A percentile compares a stretch with the other conserved stretches of the same genome.
phyloP scores from a whole-genome alignment of 495 filamentous ascomycete species.

The Hypoxylon fuscum region DNA sequence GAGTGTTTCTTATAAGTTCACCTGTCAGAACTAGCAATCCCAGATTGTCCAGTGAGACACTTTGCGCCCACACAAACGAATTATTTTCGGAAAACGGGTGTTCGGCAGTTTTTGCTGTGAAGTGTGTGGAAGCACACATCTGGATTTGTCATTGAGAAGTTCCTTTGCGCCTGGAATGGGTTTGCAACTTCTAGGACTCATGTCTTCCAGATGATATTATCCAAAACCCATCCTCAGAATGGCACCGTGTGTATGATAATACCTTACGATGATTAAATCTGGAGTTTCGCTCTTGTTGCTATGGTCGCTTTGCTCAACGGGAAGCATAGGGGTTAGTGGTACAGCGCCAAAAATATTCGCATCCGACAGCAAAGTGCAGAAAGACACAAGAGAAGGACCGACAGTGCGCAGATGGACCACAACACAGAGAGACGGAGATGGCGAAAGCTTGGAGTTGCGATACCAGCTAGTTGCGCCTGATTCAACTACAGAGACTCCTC shows the following conservation, averaged over 20 bases:
- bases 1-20: conserved; percentile 1
- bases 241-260: conserved; percentile 22
- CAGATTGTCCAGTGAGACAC: not conserved
- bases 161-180: not conserved
- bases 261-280: conserved; percentile 25
- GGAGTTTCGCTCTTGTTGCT: conserved; percentile 22
- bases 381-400: not conserved
- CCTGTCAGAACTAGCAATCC: not conserved
- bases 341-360: not conserved
- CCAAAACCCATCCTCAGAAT: conserved; percentile 12
- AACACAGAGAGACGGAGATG: not conserved
- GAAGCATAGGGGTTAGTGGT: conserved; percentile 2
- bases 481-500: not conserved
- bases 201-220: not conserved
- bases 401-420: conserved; percentile 2
- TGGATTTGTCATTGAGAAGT: not conserved
- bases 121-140: conserved; percentile 2
- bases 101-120: not conserved
- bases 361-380: not conserved
- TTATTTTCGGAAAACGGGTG: not conserved
- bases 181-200: not conserved
- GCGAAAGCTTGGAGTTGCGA: not conserved
- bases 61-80: not conserved
- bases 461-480: not conserved
- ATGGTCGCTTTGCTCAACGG: conserved; percentile 29